Percentiles rank a stretch among this genome's conserved stretches.
Conservation (phyloP, 75 land plant genomes). For the Pseudotsuga menziesii region DNA sequence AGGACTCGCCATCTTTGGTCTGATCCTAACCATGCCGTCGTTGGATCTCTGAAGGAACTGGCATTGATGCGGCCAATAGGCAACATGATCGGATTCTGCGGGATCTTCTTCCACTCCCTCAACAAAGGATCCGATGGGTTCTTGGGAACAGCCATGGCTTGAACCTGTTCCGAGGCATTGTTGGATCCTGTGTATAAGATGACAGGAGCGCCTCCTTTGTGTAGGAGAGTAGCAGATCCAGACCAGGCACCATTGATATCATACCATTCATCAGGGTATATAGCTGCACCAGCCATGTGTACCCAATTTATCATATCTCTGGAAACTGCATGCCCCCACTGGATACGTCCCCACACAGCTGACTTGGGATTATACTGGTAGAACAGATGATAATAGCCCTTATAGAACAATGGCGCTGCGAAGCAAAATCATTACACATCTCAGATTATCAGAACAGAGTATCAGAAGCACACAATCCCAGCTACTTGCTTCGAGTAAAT, state of each 20-base stretch:
- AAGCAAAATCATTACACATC: not conserved
- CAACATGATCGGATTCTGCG: constrained; percentile 34
- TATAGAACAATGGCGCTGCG: not conserved
- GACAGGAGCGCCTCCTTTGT: constrained; percentile 26
- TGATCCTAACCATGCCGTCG: constrained; percentile 37
- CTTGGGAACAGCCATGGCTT: constrained; percentile 33
- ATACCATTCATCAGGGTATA: constrained; percentile 29
- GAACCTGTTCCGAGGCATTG: constrained; percentile 15
- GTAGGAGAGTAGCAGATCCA: constrained; percentile 60
- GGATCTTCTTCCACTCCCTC: constrained; percentile 25
- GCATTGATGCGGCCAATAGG: constrained; percentile 13
- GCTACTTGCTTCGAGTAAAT: too few relatives aligned
- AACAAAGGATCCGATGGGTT: constrained; percentile 29
- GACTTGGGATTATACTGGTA: constrained; percentile 34
- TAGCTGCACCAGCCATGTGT: constrained; percentile 22
- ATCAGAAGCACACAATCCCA: too few relatives aligned
- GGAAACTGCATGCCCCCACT: constrained; percentile 53
- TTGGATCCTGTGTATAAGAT: constrained; percentile 50
- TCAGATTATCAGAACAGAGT: too few relatives aligned
- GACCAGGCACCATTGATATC: constrained; percentile 71
- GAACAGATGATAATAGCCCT: too few relatives aligned
- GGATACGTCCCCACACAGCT: constrained; percentile 35
- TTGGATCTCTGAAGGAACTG: constrained; percentile 38
- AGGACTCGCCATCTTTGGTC: constrained; percentile 31
- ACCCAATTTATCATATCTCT: constrained; percentile 40